Conservation (phyloP, 495 filamentous ascomycete genomes). For the Talaromyces stipitatus region DNA sequence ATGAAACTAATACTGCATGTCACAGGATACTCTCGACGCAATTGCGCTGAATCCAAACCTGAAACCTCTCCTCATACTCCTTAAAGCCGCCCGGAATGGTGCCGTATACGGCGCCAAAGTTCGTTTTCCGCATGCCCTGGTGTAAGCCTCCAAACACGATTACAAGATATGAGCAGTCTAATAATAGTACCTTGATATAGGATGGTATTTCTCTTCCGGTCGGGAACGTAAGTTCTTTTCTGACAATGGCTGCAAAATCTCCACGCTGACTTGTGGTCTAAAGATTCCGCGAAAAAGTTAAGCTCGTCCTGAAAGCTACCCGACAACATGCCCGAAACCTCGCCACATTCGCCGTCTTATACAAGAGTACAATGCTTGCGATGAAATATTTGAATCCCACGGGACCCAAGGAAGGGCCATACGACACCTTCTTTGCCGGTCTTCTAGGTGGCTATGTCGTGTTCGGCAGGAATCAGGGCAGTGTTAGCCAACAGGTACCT, state of each 20-base stretch:
- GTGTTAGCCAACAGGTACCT: conserved; percentile 79
- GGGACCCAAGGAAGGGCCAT: conserved; percentile 56
- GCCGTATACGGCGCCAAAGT: conserved; percentile 96
- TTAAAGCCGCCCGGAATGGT: conserved; percentile 94
- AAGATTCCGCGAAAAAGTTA: conserved; percentile 69
- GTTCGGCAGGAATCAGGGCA: conserved; percentile 77
- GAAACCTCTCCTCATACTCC: conserved; percentile 69
- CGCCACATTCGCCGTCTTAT: conserved; percentile 79
- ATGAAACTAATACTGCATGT: neutral
- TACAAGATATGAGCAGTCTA: neutral
- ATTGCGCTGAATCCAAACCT: conserved; percentile 76
- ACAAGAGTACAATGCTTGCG: conserved; percentile 70
- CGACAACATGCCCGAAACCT: conserved; percentile 87
- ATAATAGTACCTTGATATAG: conserved; percentile 25
- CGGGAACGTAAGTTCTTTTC: conserved; percentile 58
- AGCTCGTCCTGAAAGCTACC: conserved; percentile 76
- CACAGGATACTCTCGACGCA: conserved; percentile 41
- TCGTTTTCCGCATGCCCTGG: conserved; percentile 94
- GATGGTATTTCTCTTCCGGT: conserved; percentile 93
- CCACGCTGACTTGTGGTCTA: conserved; percentile 3
- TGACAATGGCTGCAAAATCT: neutral
- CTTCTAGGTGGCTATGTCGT: conserved; percentile 86
- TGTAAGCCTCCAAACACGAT: conserved; percentile 45
- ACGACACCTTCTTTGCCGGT: conserved; percentile 84
- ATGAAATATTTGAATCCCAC: conserved; percentile 56